Base-by-base conservation (phyloP, 2,329 filamentous ascomycete genomes). In the Diaporthe vexans region DNA sequence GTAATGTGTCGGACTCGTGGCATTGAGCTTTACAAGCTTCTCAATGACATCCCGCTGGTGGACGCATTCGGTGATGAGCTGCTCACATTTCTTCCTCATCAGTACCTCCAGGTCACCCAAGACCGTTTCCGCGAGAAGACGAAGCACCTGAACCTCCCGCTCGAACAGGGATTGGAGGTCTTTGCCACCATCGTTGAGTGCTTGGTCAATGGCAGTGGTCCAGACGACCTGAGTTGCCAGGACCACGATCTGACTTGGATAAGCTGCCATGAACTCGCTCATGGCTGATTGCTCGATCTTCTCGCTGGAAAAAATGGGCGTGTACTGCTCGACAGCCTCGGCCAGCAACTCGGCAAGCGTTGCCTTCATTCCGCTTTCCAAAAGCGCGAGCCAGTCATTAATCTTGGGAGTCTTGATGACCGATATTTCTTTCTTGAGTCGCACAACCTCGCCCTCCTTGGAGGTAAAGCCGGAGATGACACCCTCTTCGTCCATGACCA, bases 21-120 rank as follows among this genome's bases (percentile, higher is more conserved):
- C 97, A 73, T 93, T 93, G 59, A 91, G 88, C 59, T 93, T 89
- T 63, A 95, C 90, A 35, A 99, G 91, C 83, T 94, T 97, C 80
- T 96, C 93, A 77, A 98, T 97, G 24, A 93, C 91, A 83, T 99
- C 97, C 76, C 97, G 94, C 83, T 99, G 97, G 82, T 99, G 97
- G 19, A 99, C 97, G 81, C 97, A 98, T 82, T 99, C 97, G 0
- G 97, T 99, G 81, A 99, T 99, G 77, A 99, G 90, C 84, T 98
- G 96, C 83, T 99, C 97, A 84, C 96, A 99, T 86, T 98, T 98
- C 88, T 98, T 98, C 76, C 97, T 91, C 81, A 94, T 91, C 67
- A 98, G 94, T 9, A 94, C 87, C 77, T 95, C 94, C 29, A 99
- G 90, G 80, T 99, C 95, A 52, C 94, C 94, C 21, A 99, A 88